These are phyloP conservation scores for Aspergillaceae sp. DNA, from an alignment of 2,329 filamentous ascomycete species.

Conservation along the genomic window DNA sequence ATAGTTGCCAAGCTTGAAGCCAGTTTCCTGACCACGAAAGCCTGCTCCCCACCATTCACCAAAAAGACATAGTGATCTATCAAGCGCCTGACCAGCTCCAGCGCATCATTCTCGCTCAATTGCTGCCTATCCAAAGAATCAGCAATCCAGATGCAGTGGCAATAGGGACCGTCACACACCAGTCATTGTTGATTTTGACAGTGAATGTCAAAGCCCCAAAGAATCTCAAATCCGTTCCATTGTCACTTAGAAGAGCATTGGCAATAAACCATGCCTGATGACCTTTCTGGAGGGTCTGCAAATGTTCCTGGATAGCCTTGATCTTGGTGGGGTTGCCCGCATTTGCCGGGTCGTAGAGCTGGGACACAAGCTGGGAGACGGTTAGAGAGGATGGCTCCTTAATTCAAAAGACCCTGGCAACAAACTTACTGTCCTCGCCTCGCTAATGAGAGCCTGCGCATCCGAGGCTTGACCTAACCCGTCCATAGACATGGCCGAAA, in stretches of 20 bases:
- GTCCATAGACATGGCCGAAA: slow-evolving; percentile 21
- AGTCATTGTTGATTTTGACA: slow-evolving; percentile 89
- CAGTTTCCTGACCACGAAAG: slow-evolving; percentile 40
- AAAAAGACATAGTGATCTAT: slow-evolving; percentile 36
- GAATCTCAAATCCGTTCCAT: slow-evolving; percentile 71
- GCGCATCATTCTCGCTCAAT: slow-evolving; percentile 24
- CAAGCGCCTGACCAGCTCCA: slow-evolving; percentile 33
- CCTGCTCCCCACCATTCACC: slow-evolving; percentile 28
- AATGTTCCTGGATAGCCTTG: slow-evolving; percentile 57
- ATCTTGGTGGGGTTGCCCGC: slow-evolving; percentile 36
- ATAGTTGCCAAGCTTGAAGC: slow-evolving; percentile 37
- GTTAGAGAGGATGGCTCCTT: neutral
- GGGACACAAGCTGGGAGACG: slow-evolving; percentile 28
- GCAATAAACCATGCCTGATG: slow-evolving; percentile 79
- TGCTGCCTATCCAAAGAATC: slow-evolving; percentile 22
- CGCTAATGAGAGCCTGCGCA: slow-evolving; percentile 18
- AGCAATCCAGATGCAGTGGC: neutral
- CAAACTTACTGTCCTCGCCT: slow-evolving; percentile 20
- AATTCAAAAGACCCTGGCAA: too few relatives aligned
- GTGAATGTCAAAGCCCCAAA: slow-evolving; percentile 89
- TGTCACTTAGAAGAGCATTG: slow-evolving; percentile 60
- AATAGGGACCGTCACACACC: slow-evolving; percentile 39
- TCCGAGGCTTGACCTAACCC: slow-evolving; percentile 14
- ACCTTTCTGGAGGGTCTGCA: slow-evolving; percentile 72
- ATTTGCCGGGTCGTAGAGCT: slow-evolving; percentile 37